A percentile compares a stretch with the other conserved stretches of the same genome.
These are phyloP conservation scores for Vanrija pseudolonga DNA, from an alignment of 1,284 basidiomycete species.

Conservation along the genomic window DNA sequence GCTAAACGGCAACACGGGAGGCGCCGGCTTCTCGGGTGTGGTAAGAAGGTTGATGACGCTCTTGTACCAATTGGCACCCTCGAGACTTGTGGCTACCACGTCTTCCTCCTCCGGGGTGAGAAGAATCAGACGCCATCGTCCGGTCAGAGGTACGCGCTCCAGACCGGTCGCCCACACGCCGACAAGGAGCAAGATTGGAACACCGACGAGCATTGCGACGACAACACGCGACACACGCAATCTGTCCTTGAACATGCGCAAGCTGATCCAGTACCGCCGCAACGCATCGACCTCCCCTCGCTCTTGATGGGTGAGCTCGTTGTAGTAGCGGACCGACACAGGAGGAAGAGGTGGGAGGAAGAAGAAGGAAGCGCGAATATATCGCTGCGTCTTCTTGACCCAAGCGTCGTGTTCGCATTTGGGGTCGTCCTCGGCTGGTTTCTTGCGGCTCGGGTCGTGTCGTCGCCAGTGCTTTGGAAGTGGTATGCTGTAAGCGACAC, in stretches of 20 bases:
- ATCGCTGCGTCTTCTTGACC: not conserved
- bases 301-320: conserved; percentile 42
- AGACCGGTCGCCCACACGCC: conserved; percentile 69
- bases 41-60: conserved; percentile 73
- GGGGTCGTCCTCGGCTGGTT: not conserved
- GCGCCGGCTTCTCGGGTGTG: conserved; percentile 57
- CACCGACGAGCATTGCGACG: conserved; percentile 60
- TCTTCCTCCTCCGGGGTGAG: conserved; percentile 88
- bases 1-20: conserved; percentile 59
- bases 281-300: conserved; percentile 55
- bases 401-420: conserved; percentile 8
- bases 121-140: conserved; percentile 77
- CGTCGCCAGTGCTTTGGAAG: conserved; percentile 14
- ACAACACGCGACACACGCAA: conserved; percentile 54
- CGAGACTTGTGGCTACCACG: conserved; percentile 68
- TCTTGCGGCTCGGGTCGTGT: not conserved
- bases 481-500: conserved; percentile 26
- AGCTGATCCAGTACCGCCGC: conserved; percentile 34
- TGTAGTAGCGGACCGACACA: conserved; percentile 28
- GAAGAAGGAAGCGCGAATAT: conserved; percentile 17
- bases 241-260: conserved; percentile 52
- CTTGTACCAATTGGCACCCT: conserved; percentile 76
- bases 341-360: conserved; percentile 35
- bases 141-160: conserved; percentile 78
- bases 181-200: conserved; percentile 68